Conservation (phyloP, 2,329 filamentous ascomycete genomes). For the Alternaria brassicae region DNA sequence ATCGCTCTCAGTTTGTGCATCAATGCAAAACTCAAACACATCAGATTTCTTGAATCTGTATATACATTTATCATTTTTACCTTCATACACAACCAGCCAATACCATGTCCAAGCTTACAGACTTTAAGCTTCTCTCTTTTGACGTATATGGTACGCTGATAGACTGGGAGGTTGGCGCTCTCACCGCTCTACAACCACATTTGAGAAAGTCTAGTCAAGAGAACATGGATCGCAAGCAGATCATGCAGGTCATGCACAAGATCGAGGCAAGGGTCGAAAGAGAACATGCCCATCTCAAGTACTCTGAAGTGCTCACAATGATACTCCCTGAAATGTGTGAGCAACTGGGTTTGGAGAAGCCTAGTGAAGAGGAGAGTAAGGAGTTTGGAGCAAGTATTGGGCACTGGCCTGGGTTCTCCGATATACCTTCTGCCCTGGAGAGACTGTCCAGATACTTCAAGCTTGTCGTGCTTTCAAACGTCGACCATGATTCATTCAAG, state of each 20-base stretch:
- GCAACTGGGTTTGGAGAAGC: conserved; percentile 51
- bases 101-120: conserved; percentile 45
- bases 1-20: neutral
- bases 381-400: conserved; percentile 62
- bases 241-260: conserved; percentile 54
- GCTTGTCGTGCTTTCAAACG: conserved; percentile 67
- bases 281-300: conserved; percentile 64
- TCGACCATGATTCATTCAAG: conserved; percentile 62
- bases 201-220: conserved; percentile 48
- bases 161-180: conserved; percentile 76
- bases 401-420: conserved; percentile 64
- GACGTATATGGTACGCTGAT: conserved; percentile 83
- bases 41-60: neutral
- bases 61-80: neutral
- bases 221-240: conserved; percentile 32
- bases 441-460: conserved; percentile 61
- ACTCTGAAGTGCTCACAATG: conserved; percentile 65
- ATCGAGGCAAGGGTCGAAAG: conserved; percentile 60
- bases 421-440: conserved; percentile 63
- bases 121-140: conserved; percentile 68
- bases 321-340: conserved; percentile 58
- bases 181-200: conserved; percentile 60
- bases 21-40: neutral
- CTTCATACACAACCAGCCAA: neutral
- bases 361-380: conserved; percentile 52